phyloP scores from a whole-genome alignment of 2,329 filamentous ascomycete species.

The Colletotrichum horii region DNA sequence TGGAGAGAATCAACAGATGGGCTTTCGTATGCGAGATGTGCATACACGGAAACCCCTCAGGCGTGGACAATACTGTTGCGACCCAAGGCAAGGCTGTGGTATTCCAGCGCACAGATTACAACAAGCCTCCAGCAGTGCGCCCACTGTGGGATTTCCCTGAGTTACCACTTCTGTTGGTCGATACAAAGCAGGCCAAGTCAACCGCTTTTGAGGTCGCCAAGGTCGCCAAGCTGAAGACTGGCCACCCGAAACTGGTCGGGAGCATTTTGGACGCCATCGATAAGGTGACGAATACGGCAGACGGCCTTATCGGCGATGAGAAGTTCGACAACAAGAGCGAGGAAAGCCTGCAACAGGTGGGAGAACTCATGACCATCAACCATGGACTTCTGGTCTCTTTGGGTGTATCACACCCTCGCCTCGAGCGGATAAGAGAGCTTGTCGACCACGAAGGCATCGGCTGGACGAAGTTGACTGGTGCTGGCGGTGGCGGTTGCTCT shows the following conservation, averaged over 20 bases:
- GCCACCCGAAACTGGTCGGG: constrained; percentile 78
- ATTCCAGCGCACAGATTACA: constrained; percentile 82
- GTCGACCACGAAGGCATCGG: constrained; percentile 89
- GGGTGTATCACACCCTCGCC: constrained; percentile 90
- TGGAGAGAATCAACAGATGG: constrained; percentile 97
- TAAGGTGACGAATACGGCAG: constrained; percentile 64
- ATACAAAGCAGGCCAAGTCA: constrained; percentile 87
- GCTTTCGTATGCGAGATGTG: constrained; percentile 97
- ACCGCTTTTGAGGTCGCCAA: constrained; percentile 87
- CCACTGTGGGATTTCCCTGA: constrained; percentile 89
- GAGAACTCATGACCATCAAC: constrained; percentile 91
- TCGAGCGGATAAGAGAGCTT: constrained; percentile 90
- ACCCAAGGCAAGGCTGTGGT: constrained; percentile 93
- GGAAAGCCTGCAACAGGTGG: constrained; percentile 73
- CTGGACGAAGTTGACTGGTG: constrained; percentile 97
- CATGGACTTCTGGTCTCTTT: constrained; percentile 90
- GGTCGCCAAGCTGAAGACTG: constrained; percentile 73
- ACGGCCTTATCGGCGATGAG: constrained; percentile 59
- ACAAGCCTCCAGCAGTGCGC: constrained; percentile 76
- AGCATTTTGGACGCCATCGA: constrained; percentile 88
- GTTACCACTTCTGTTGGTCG: constrained; percentile 85
- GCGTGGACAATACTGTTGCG: constrained; percentile 95
- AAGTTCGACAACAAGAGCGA: constrained; percentile 71
- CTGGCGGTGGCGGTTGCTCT: constrained; percentile 93
- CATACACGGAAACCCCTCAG: constrained; percentile 95